These are phyloP conservation scores for Periconia sp. DNA, from an alignment of 2,329 filamentous ascomycete species.

Conservation along the genomic window DNA sequence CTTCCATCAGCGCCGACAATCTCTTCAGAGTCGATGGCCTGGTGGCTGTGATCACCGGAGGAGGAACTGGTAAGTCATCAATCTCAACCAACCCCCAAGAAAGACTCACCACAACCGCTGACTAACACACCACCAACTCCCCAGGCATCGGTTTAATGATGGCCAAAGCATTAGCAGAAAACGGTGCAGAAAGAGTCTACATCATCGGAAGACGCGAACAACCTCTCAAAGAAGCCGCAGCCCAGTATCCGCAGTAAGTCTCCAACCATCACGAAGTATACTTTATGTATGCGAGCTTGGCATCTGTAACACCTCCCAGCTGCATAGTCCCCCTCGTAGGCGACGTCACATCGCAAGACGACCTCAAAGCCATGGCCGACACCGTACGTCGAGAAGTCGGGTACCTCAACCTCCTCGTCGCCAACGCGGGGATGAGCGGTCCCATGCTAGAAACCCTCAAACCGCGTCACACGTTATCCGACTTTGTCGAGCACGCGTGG, in stretches of 20 bases:
- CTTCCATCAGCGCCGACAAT: too few species aligned
- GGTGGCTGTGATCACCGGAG: slow-evolving; percentile 20
- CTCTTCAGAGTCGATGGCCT: slow-evolving; percentile 18
- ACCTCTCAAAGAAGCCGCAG: slow-evolving; percentile 14
- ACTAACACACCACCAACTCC: too few species aligned
- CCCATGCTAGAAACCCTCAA: slow-evolving; percentile 11
- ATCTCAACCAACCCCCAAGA: background rate
- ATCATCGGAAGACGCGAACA: slow-evolving; percentile 24
- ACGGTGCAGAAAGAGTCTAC: slow-evolving; percentile 24
- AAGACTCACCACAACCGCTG: too few species aligned
- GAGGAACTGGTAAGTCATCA: slow-evolving; percentile 14
- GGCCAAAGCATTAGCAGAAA: slow-evolving; percentile 14
- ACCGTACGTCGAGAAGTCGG: slow-evolving; percentile 13
- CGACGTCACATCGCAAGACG: too few species aligned
- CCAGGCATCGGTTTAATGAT: too few species aligned
- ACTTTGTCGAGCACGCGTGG: too few species aligned
- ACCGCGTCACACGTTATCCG: slow-evolving; percentile 28
- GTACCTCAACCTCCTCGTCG: slow-evolving; percentile 25
- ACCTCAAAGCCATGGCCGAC: slow-evolving; percentile 9
- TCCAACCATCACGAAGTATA: too few species aligned
- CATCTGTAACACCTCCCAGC: too few species aligned
- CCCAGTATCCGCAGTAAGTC: too few species aligned
- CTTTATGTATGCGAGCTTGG: too few species aligned
- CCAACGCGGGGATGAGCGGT: slow-evolving; percentile 22
- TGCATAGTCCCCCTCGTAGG: too few species aligned